Evolutionary conservation across 2,329 filamentous ascomycete genomes (phyloP).

Genomic region (Trichoderma breve): DNA sequence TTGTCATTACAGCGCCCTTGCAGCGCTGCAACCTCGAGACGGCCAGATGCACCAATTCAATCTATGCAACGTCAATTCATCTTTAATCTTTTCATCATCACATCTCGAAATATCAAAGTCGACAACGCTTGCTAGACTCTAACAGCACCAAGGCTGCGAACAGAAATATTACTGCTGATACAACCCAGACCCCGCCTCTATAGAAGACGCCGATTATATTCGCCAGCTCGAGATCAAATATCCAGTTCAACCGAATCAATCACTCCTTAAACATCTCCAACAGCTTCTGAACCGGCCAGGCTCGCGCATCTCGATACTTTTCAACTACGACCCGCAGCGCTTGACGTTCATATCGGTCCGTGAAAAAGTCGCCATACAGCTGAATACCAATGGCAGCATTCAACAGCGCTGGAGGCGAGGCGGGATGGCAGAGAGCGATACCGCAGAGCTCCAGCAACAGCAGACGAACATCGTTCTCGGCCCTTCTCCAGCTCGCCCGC

Average conservation of each 20-base stretch:
- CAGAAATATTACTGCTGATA: neutral
- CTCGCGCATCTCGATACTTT: slow-evolving; percentile 43
- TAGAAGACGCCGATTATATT: neutral
- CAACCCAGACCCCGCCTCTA: neutral
- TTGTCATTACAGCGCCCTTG: neutral
- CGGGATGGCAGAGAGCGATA: slow-evolving; percentile 40
- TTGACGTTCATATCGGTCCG: slow-evolving; percentile 38
- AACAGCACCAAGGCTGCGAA: neutral
- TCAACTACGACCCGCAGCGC: slow-evolving; percentile 42
- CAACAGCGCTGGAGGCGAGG: slow-evolving; percentile 38
- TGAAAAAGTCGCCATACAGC: slow-evolving; percentile 44
- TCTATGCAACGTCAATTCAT: too few relatives aligned
- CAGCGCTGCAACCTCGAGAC: neutral
- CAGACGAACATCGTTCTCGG: slow-evolving; percentile 39
- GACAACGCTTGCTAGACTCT: neutral
- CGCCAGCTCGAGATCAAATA: neutral
- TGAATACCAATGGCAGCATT: slow-evolving; percentile 42
- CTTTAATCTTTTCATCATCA: neutral
- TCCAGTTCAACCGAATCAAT: neutral
- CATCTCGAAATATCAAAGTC: neutral
- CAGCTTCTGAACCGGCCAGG: slow-evolving; percentile 40
- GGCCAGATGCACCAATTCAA: neutral
- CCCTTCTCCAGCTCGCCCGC: slow-evolving; percentile 35
- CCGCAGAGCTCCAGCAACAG: slow-evolving; percentile 41
- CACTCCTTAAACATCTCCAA: slow-evolving; percentile 35